phyloP scores from a whole-genome alignment of 2,329 filamentous ascomycete genomes.

The Aquanectria penicillioides region DNA sequence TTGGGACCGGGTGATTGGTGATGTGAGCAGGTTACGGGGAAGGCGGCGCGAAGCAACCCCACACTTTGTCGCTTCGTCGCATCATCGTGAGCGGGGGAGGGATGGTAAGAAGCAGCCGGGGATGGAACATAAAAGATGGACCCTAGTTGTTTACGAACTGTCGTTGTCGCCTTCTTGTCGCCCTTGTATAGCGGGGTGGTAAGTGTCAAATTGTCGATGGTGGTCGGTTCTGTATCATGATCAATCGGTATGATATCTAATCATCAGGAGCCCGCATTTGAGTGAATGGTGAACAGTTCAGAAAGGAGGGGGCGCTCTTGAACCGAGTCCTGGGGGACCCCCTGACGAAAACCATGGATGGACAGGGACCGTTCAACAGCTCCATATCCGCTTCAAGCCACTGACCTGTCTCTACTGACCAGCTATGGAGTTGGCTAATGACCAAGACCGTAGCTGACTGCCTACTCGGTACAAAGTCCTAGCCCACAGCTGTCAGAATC shows the following conservation, averaged over 20 bases:
- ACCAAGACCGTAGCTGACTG: not conserved
- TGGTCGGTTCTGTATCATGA: no score
- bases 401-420: not conserved
- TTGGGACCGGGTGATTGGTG: constrained; percentile 37
- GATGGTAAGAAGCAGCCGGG: constrained; percentile 10
- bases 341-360: no score
- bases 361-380: no score
- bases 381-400: no score
- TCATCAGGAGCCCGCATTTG: no score
- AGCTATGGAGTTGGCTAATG: constrained; percentile 6
- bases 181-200: not conserved
- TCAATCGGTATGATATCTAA: no score
- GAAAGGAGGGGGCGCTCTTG: not conserved
- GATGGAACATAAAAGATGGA: not conserved
- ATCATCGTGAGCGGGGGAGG: constrained; percentile 20
- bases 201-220: not conserved
- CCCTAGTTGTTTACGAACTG: not conserved
- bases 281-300: no score
- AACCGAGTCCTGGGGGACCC: not conserved
- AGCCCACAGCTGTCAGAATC: constrained; percentile 13
- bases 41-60: constrained; percentile 41
- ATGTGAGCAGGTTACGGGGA: constrained; percentile 33
- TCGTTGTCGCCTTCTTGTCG: not conserved
- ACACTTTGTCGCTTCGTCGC: constrained; percentile 30
- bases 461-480: not conserved